These are phyloP conservation scores for Neodidymelliopsis sp. DNA, from an alignment of 2,329 filamentous ascomycete species.

Conservation along the genomic window DNA sequence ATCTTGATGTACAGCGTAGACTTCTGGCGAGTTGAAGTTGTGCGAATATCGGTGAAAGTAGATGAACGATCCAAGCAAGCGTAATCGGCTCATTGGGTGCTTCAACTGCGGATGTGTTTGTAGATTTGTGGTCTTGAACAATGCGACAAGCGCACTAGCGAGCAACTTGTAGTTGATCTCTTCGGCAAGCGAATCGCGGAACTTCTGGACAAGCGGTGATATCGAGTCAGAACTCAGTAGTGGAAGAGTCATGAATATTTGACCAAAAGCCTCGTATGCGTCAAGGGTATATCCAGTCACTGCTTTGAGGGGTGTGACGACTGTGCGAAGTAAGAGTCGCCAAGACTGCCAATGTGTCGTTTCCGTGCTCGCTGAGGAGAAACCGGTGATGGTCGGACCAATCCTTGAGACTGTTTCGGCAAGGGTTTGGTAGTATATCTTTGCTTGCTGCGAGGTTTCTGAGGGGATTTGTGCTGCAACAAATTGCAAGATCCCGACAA, in stretches of 20 bases:
- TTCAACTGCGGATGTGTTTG: conserved; percentile 37
- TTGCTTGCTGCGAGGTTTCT: conserved; percentile 43
- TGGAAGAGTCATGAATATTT: conserved; percentile 54
- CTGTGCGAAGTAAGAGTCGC: conserved; percentile 29
- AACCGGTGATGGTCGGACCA: conserved; percentile 6
- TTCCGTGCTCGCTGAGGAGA: neutral
- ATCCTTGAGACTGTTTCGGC: conserved; percentile 33
- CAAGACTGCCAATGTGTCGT: conserved; percentile 9
- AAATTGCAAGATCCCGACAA: conserved; percentile 37
- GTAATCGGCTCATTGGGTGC: conserved; percentile 56
- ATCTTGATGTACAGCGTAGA: conserved; percentile 57
- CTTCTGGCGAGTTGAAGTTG: conserved; percentile 47
- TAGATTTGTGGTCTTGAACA: conserved; percentile 37
- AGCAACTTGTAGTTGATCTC: conserved; percentile 60
- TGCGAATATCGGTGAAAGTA: conserved; percentile 63
- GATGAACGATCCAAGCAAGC: conserved; percentile 67
- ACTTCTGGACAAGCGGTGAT: conserved; percentile 29
- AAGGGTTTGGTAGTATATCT: conserved; percentile 44
- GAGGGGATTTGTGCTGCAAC: conserved; percentile 43
- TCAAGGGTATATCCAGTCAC: conserved; percentile 47
- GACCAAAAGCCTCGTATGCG: conserved; percentile 50
- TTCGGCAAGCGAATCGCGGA: conserved; percentile 52
- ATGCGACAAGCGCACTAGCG: conserved; percentile 41
- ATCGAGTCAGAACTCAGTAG: conserved; percentile 42
- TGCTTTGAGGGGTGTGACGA: conserved; percentile 40